Base-by-base conservation (phyloP, 2,329 filamentous ascomycete species). In the Coleophoma eucalyptorum region DNA sequence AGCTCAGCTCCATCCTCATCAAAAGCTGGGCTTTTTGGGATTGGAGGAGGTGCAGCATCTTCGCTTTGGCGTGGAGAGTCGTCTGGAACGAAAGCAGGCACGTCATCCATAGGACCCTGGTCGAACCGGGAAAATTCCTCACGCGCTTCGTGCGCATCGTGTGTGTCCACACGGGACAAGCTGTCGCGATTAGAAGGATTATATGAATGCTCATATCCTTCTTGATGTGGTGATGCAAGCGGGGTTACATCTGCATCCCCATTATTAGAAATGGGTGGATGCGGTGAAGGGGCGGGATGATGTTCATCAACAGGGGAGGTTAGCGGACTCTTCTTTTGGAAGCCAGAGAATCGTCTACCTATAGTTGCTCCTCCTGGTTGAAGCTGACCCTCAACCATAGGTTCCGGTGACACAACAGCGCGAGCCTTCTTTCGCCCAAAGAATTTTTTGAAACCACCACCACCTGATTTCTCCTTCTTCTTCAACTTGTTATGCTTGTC, bases 41-140 rank as follows among this genome's bases (percentile, higher is more conserved):
- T 53, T 43, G 53, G 46, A 26, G 58, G 52, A 11, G 64, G 59
- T 44, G 52, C 72, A 5, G 69, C 70, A 34, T 74, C 21, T 75
- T 74, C 26, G 43, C 54, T 60, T 26, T 35, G 69, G 72, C 54
- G 49, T 32, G 61, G 58, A 1, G 59, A 63, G 20, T 60, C 61
- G 8, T 58, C 75, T 0, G 89, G 89, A 11, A 82, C 77, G 63
- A 95, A 96, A 1, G 91, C 89, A 3, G 94, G 93, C 67, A 94
- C 88, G 50, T 97, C 91, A 10, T 81, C 69, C 20, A 97, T 78
- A 2, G 94, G 94, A 2, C 92, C 94, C 70, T 97, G 93, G 62
- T 94, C 88, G 64, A 97, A 97, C 20, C 74, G 77, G 15, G 79
- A 73, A 58, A 83, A 83, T 50, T 85, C 84, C 11, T 78, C 70